These are phyloP conservation scores for Pharnaceum exiguum DNA, from an alignment of 148 eudicot genomes.

Conservation along the genomic window DNA sequence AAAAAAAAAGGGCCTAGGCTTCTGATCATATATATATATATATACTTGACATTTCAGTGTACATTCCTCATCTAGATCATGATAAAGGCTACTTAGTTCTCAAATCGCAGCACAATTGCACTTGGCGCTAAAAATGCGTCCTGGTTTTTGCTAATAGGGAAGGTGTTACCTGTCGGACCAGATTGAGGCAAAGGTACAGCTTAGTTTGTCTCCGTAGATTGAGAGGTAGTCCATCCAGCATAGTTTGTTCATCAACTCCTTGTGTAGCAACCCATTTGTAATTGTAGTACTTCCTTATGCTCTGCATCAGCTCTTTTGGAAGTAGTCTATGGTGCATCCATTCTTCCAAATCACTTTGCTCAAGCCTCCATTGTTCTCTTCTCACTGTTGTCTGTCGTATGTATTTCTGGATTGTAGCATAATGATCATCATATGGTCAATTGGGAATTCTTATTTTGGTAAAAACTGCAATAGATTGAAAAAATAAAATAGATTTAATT, in stretches of 20 bases:
- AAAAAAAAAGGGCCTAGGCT: too few relatives aligned
- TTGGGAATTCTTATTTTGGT: too few relatives aligned
- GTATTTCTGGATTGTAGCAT: conserved; percentile 31
- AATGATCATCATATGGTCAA: too few relatives aligned
- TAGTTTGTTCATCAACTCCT: conserved; percentile 50
- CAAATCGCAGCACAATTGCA: too few relatives aligned
- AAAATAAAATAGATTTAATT: background rate
- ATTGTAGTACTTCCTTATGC: conserved; percentile 36
- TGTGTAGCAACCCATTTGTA: conserved; percentile 55
- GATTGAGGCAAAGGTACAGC: conserved; percentile 48
- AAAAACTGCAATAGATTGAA: too few relatives aligned
- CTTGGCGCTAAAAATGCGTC: too few relatives aligned
- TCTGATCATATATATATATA: too few relatives aligned
- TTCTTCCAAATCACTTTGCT: conserved; percentile 51
- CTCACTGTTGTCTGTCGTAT: conserved; percentile 40
- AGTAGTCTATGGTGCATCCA: conserved; percentile 65
- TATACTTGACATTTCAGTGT: too few relatives aligned
- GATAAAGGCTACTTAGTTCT: too few relatives aligned
- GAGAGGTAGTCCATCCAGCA: conserved; percentile 42
- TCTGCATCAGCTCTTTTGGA: conserved; percentile 46
- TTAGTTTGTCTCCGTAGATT: conserved; percentile 52
- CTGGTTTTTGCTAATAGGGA: too few relatives aligned
- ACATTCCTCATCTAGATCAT: too few relatives aligned
- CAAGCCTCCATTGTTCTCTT: conserved; percentile 55
- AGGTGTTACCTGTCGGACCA: conserved; percentile 49